These are phyloP conservation scores for Globisporangium paroecandrum DNA, from an alignment of 352 stramenopile species.

Conservation along the genomic window DNA sequence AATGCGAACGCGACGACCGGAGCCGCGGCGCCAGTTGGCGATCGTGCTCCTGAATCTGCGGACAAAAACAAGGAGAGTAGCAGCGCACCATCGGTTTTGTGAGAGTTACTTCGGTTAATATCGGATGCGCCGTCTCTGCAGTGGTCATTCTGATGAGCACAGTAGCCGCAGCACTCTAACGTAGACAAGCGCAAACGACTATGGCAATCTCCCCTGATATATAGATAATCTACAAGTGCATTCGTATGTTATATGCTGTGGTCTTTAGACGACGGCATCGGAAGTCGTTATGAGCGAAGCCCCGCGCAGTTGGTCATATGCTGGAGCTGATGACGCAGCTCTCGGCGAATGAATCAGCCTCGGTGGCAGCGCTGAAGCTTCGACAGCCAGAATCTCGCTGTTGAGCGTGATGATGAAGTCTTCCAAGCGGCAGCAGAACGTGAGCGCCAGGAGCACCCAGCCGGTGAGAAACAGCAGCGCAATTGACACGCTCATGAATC, in stretches of 20 bases:
- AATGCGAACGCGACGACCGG: neutral
- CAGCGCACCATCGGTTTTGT: neutral
- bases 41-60: neutral
- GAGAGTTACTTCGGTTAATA: neutral
- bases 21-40: neutral
- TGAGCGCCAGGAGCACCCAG: conserved; percentile 33
- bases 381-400: conserved; percentile 25
- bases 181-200: neutral
- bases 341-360: conserved; percentile 13
- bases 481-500: conserved; percentile 22
- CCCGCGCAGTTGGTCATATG: neutral
- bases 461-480: conserved; percentile 33
- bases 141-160: neutral
- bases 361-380: conserved; percentile 36
- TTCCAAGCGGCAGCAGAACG: conserved; percentile 55
- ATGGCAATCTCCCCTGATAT: neutral
- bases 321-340: neutral
- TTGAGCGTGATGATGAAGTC: conserved; percentile 38
- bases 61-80: neutral
- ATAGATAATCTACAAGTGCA: neutral
- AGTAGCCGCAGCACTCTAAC: neutral
- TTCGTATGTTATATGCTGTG: neutral
- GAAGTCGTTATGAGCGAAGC: neutral
- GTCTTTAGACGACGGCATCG: neutral
- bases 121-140: neutral